A percentile compares a stretch with the other conserved stretches of the same genome.
Evolutionary conservation across 805 yeast species (phyloP).

Genomic region (Kodamaea hsintzibuensis): DNA sequence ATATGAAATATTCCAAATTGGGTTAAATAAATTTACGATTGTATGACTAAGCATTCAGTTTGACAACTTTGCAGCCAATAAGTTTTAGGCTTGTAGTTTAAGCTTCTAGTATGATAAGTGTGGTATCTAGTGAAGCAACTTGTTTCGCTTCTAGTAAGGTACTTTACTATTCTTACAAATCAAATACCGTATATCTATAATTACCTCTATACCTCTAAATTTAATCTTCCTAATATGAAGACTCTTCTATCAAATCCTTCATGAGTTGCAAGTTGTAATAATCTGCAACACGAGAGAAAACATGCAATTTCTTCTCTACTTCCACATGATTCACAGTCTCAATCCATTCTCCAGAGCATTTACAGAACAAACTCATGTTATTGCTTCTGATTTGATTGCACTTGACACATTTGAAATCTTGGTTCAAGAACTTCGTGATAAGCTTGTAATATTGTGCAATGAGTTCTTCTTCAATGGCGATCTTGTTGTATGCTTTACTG

Average conservation of each 20-base stretch:
- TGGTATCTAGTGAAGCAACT: too few species aligned
- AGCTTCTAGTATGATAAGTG: too few species aligned
- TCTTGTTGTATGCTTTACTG: conserved; percentile 58
- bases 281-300: conserved; percentile 60
- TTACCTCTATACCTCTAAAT: not conserved
- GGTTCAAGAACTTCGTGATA: conserved; percentile 64
- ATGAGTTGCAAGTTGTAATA: conserved; percentile 63
- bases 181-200: not conserved
- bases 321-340: conserved; percentile 51
- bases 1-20: not conserved
- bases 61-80: not conserved
- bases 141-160: too few species aligned
- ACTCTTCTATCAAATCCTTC: conserved; percentile 31
- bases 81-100: too few species aligned
- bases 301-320: conserved; percentile 44
- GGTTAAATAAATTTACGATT: not conserved
- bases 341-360: conserved; percentile 86
- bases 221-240: conserved; percentile 3
- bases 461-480: conserved; percentile 76
- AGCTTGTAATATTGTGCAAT: conserved; percentile 61
- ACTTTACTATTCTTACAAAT: not conserved
- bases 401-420: conserved; percentile 79
- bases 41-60: not conserved
- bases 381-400: conserved; percentile 69
- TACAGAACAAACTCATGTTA: conserved; percentile 72